phyloP scores from a whole-genome alignment of 2,329 filamentous ascomycete species.

The Pseudonectria buxi region DNA sequence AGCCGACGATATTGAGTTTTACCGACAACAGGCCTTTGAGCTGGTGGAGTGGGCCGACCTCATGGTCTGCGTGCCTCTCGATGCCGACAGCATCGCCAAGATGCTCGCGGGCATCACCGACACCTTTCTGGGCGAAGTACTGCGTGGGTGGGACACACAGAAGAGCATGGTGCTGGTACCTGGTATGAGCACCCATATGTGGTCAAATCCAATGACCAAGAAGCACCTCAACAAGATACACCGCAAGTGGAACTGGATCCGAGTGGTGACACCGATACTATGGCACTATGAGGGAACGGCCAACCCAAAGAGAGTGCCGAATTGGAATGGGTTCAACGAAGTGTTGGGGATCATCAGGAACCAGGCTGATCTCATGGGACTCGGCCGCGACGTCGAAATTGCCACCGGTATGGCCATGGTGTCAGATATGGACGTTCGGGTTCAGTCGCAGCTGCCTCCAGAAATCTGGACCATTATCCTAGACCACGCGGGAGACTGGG shows the following conservation, averaged over 20 bases:
- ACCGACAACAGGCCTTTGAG: constrained; percentile 49
- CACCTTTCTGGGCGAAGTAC: constrained; percentile 70
- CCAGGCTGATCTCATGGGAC: constrained; percentile 66
- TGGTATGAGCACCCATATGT: constrained; percentile 83
- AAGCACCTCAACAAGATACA: constrained; percentile 79
- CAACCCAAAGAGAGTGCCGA: constrained; percentile 46
- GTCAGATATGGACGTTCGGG: constrained; percentile 25
- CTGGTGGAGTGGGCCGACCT: constrained; percentile 84
- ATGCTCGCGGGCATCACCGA: constrained; percentile 83
- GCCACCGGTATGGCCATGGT: constrained; percentile 34
- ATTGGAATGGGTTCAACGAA: constrained; percentile 62
- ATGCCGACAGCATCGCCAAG: constrained; percentile 76
- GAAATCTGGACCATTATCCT: constrained; percentile 89
- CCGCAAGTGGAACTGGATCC: constrained; percentile 80
- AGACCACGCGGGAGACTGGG: constrained; percentile 82
- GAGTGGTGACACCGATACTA: constrained; percentile 71
- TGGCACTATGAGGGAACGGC: constrained; percentile 65
- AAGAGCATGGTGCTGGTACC: constrained; percentile 82
- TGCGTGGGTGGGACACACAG: constrained; percentile 79
- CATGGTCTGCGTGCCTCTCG: constrained; percentile 75
- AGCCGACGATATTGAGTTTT: constrained; percentile 46
- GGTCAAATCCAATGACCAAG: constrained; percentile 84
- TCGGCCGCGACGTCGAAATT: constrained; percentile 63
- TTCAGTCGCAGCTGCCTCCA: constrained; percentile 56
- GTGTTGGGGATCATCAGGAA: constrained; percentile 70